A percentile compares a stretch with the other conserved stretches of the same genome.
These are phyloP conservation scores for Malus domestica DNA, from an alignment of 306 rosid species.

Conservation along the genomic window ASM211411v1 NC_041790.1:9525501-9526000, in stretches of 20 bases:
- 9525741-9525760: constrained; percentile 80
- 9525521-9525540: constrained; percentile 19
- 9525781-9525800: constrained; percentile 44
- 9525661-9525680: background rate
- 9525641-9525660: background rate
- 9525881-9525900: constrained; percentile 44
- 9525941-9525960: constrained; percentile 63
- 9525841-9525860: background rate
- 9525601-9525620: constrained; percentile 67
- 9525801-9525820: constrained; percentile 26
- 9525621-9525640: background rate
- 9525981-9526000: background rate
- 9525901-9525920: constrained; percentile 43
- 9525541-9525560: constrained; percentile 6
- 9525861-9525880: no score
- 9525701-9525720: constrained; percentile 37
- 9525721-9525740: constrained; percentile 73
- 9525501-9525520: constrained; percentile 14
- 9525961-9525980: constrained; percentile 55
- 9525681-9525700: background rate
- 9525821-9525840: background rate
- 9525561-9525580: background rate
- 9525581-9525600: constrained; percentile 18
- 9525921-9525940: constrained; percentile 69
- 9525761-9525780: constrained; percentile 86